phyloP scores from a whole-genome alignment of 163 green algal species.

The Scenedesmus sp. region DNA sequence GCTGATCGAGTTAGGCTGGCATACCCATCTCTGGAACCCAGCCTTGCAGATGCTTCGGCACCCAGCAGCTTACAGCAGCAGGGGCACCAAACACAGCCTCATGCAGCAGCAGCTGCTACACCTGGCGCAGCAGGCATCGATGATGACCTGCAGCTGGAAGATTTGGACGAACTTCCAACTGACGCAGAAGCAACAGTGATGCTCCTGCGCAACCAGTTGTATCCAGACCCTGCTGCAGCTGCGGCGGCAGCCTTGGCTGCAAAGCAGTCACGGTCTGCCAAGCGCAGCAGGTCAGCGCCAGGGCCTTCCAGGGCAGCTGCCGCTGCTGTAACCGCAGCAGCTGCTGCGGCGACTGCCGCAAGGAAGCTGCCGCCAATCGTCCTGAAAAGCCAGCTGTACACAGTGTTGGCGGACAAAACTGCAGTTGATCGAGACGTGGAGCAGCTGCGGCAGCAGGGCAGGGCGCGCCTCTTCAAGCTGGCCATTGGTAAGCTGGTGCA shows the following conservation, averaged over 20 bases:
- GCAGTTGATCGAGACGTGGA: slow-evolving; percentile 50
- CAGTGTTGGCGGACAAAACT: slow-evolving; percentile 43
- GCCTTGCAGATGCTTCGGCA: background rate
- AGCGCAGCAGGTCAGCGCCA: slow-evolving; percentile 32
- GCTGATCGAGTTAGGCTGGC: background rate
- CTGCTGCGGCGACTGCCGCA: slow-evolving; percentile 27
- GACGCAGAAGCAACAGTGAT: slow-evolving; percentile 33
- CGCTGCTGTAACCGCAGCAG: slow-evolving; percentile 38
- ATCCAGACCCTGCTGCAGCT: slow-evolving; percentile 34
- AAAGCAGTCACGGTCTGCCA: background rate
- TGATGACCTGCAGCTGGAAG: background rate
- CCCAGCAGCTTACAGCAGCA: background rate
- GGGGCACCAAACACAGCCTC: background rate
- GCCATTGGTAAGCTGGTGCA: background rate
- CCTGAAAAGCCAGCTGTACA: slow-evolving; percentile 52
- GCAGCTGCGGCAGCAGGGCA: background rate
- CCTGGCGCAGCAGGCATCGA: background rate
- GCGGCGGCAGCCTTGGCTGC: slow-evolving; percentile 34
- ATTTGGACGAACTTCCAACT: background rate
- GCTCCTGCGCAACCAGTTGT: slow-evolving; percentile 34
- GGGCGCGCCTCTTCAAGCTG: slow-evolving; percentile 44
- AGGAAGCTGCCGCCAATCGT: slow-evolving; percentile 37
- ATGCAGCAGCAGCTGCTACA: slow-evolving; percentile 3
- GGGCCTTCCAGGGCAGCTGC: slow-evolving; percentile 11
- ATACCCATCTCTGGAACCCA: slow-evolving; percentile 11